These are phyloP conservation scores for Sporisorium iseilematis-ciliati DNA, from an alignment of 1,284 basidiomycete species.

Conservation along the genomic window DNA sequence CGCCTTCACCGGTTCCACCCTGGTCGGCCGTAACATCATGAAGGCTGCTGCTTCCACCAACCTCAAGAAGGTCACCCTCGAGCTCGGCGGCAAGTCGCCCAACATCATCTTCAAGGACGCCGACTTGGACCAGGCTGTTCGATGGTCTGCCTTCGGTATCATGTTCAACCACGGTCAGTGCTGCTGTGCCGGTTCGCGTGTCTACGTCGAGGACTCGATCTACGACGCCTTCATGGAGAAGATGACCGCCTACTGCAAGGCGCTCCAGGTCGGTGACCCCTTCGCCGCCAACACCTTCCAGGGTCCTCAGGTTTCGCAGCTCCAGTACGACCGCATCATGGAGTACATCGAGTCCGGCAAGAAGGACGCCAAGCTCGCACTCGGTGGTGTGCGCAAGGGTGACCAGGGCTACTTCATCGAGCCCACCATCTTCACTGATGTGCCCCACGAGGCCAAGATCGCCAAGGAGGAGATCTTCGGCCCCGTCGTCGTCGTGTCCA, in stretches of 20 bases:
- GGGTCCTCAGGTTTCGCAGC: constrained; percentile 84
- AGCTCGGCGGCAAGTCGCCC: constrained; percentile 84
- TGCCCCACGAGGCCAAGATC: constrained; percentile 76
- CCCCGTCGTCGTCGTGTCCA: constrained; percentile 76
- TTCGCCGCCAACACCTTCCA: constrained; percentile 80
- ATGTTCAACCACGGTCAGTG: constrained; percentile 75
- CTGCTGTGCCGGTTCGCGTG: constrained; percentile 79
- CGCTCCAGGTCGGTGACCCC: constrained; percentile 81
- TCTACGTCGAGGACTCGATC: constrained; percentile 78
- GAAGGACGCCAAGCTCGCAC: constrained; percentile 78
- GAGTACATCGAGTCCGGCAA: constrained; percentile 87
- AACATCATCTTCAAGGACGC: constrained; percentile 81
- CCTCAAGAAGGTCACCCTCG: constrained; percentile 86
- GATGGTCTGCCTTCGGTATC: constrained; percentile 83
- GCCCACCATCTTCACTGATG: constrained; percentile 75
- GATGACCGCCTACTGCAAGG: constrained; percentile 74
- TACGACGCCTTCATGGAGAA: constrained; percentile 78
- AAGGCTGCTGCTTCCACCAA: constrained; percentile 85
- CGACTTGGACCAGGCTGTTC: constrained; percentile 71
- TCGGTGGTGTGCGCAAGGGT: constrained; percentile 78
- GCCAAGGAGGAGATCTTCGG: constrained; percentile 83
- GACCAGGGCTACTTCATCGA: constrained; percentile 74
- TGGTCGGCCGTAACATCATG: constrained; percentile 80
- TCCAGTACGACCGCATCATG: constrained; percentile 91
- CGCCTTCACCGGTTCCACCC: constrained; percentile 75